Percentiles rank a stretch among this genome's conserved stretches.
These are phyloP conservation scores for Dothideomycetes sp. DNA, from an alignment of 2,329 filamentous ascomycete species.

Conservation along the genomic window DNA sequence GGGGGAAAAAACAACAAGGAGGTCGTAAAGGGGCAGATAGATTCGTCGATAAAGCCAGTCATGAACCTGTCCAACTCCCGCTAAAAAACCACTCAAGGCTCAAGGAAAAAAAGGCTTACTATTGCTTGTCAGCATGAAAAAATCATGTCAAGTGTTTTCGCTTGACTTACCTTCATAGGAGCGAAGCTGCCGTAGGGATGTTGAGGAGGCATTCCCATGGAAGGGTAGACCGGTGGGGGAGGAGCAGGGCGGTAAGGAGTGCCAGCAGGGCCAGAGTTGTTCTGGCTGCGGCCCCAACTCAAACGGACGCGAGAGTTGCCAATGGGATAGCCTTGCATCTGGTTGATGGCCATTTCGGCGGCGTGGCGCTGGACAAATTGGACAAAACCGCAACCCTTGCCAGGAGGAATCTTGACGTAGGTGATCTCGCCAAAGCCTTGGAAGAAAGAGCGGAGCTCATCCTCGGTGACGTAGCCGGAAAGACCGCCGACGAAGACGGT, in stretches of 20 bases:
- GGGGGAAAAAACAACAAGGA: conserved; percentile 14
- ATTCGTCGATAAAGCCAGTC: conserved; percentile 17
- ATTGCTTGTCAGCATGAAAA: conserved; percentile 8
- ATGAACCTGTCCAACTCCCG: conserved; percentile 29
- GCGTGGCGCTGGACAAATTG: conserved; percentile 98
- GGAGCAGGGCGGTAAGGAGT: conserved; percentile 95
- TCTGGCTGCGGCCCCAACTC: conserved; percentile 96
- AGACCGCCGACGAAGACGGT: conserved; percentile 97
- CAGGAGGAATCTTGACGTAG: conserved; percentile 98
- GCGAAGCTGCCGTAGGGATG: conserved; percentile 57
- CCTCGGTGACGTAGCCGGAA: conserved; percentile 96
- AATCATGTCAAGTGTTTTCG: not conserved
- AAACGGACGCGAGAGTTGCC: conserved; percentile 96
- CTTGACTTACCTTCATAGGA: conserved; percentile 53
- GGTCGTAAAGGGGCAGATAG: conserved; percentile 16
- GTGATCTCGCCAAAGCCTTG: conserved; percentile 99
- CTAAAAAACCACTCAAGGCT: conserved; percentile 34
- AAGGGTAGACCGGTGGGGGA: conserved; percentile 62
- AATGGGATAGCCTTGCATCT: conserved; percentile 99
- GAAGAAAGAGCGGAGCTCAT: conserved; percentile 99
- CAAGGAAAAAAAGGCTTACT: conserved; percentile 29
- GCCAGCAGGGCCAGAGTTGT: conserved; percentile 93
- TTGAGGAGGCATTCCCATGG: conserved; percentile 58
- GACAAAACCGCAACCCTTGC: conserved; percentile 98
- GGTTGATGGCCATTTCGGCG: conserved; percentile 99